These are phyloP conservation scores for Sarcodon aspratus DNA, from an alignment of 768 basidiomycete genomes.

Conservation along the genomic window DNA sequence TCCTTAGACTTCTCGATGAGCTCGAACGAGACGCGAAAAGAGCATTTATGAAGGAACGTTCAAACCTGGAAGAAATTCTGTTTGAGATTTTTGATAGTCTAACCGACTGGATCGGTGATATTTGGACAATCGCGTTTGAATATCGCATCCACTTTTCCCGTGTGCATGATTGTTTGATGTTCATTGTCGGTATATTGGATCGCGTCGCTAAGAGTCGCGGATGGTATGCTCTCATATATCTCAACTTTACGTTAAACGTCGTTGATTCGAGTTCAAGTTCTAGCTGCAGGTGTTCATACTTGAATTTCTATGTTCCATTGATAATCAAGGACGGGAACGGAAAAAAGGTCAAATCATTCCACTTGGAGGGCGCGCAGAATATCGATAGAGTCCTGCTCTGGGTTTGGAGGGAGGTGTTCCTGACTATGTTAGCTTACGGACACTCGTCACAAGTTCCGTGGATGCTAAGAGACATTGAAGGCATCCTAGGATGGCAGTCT, in stretches of 20 bases:
- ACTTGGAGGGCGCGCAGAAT: constrained; percentile 33
- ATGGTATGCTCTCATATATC: constrained; percentile 5
- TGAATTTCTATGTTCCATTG: constrained; percentile 34
- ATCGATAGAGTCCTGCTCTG: constrained; percentile 39
- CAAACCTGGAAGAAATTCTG: constrained; percentile 42
- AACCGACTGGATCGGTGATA: constrained; percentile 46
- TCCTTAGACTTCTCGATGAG: constrained; percentile 39
- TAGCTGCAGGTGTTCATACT: constrained; percentile 46
- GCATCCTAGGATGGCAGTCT: constrained; percentile 34
- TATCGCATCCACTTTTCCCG: constrained; percentile 35
- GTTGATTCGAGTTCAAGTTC: not conserved
- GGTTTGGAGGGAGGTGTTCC: constrained; percentile 62
- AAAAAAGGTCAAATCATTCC: constrained; percentile 35
- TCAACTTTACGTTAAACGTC: constrained; percentile 3
- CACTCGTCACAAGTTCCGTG: constrained; percentile 26
- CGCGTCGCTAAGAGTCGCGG: constrained; percentile 29
- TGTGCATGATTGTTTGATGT: constrained; percentile 48
- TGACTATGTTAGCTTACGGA: constrained; percentile 37
- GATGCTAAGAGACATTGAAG: constrained; percentile 52
- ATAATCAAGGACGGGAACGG: constrained; percentile 31
- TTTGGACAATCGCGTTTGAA: constrained; percentile 55
- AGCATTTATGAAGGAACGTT: constrained; percentile 39
- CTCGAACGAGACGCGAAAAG: constrained; percentile 42
- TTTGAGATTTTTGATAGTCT: constrained; percentile 44
- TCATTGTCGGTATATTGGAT: constrained; percentile 32